These are phyloP conservation scores for Larix sibirica DNA, from an alignment of 83 land plant species.

Conservation along the genomic window DNA sequence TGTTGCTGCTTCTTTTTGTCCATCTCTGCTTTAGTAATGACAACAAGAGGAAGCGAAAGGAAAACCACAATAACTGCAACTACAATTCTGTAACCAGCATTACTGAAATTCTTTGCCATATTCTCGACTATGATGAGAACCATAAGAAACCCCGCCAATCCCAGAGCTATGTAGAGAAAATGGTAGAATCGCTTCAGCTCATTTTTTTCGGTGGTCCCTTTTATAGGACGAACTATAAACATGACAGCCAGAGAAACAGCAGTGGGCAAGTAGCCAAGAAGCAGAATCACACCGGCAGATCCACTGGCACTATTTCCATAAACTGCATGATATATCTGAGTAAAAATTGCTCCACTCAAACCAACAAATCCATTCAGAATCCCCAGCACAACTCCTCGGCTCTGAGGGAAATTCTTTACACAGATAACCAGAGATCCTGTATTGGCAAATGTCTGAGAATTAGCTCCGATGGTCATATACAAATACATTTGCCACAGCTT, in stretches of 20 bases:
- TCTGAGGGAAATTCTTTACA: slow-evolving; percentile 75
- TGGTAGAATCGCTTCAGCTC: slow-evolving; percentile 46
- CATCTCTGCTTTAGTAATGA: too few relatives aligned
- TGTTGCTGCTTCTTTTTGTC: too few relatives aligned
- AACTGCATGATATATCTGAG: slow-evolving; percentile 63
- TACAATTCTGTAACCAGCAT: too few relatives aligned
- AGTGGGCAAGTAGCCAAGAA: slow-evolving; percentile 70
- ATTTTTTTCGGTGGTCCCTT: slow-evolving; percentile 1
- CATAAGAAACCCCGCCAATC: slow-evolving; percentile 56
- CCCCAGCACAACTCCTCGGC: slow-evolving; percentile 63
- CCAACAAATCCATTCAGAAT: slow-evolving; percentile 76
- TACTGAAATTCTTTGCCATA: too few relatives aligned
- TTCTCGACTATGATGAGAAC: neutral
- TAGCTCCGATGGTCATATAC: slow-evolving; percentile 71
- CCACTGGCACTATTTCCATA: slow-evolving; percentile 59
- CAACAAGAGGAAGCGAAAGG: too few relatives aligned
- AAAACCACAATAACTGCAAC: too few relatives aligned
- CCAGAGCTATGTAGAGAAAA: slow-evolving; percentile 49
- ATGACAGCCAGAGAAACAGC: slow-evolving; percentile 37
- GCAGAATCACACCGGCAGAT: slow-evolving; percentile 35
- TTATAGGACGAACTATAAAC: slow-evolving; percentile 34
- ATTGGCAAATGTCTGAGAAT: slow-evolving; percentile 69
- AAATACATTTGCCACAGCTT: slow-evolving; percentile 73
- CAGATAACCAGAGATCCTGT: slow-evolving; percentile 77
- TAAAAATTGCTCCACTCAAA: slow-evolving; percentile 75